These are phyloP conservation scores for Lentinula boryana DNA, from an alignment of 768 basidiomycete species.

Conservation along the genomic window DNA sequence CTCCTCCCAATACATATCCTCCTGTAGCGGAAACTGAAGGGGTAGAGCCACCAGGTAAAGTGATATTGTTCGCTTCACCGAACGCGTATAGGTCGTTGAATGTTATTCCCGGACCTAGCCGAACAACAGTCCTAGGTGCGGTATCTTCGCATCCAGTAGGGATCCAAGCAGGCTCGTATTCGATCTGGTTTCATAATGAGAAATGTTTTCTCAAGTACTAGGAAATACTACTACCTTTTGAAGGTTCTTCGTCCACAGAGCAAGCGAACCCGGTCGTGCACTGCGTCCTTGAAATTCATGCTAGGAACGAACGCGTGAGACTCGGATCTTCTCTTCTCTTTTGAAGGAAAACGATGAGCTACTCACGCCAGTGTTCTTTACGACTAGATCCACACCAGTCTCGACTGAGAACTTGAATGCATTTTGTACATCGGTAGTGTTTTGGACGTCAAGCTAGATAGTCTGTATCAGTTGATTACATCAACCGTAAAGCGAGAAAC, in stretches of 20 bases:
- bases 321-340: too few relatives aligned
- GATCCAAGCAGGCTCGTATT: constrained; percentile 12
- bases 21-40: constrained; percentile 8
- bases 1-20: constrained; percentile 9
- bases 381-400: constrained; percentile 14
- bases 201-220: not conserved
- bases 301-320: not conserved
- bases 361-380: constrained; percentile 21
- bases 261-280: constrained; percentile 14
- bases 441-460: not conserved
- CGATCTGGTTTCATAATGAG: not conserved
- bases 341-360: not conserved
- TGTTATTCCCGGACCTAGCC: constrained; percentile 12
- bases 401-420: constrained; percentile 17
- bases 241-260: constrained; percentile 13
- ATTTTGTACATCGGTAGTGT: constrained; percentile 12
- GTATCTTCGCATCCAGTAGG: constrained; percentile 4
- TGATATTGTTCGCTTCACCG: constrained; percentile 17
- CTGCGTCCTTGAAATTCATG: constrained; percentile 22
- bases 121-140: not conserved
- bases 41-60: constrained; percentile 16
- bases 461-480: not conserved
- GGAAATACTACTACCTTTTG: not conserved
- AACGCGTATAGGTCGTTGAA: constrained; percentile 14
- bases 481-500: not conserved